Percentiles rank a stretch among this genome's conserved stretches.
Evolutionary conservation across 257 asterid species (phyloP).

Genomic region (Solanum pinnatisectum): DNA sequence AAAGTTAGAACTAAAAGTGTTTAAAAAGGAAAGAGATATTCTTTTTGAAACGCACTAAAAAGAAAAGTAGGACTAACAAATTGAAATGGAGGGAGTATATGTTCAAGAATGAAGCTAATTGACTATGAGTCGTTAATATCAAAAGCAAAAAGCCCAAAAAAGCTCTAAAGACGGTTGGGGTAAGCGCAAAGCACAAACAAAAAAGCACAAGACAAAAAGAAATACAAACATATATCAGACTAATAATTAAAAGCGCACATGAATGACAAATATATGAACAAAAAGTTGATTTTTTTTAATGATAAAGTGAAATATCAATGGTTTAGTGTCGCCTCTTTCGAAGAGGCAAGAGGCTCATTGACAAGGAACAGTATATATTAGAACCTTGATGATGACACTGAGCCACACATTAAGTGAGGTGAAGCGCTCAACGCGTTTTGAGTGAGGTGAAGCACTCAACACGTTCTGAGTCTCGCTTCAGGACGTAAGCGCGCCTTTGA

Average conservation of each 20-base stretch:
- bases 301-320: not conserved
- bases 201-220: not conserved
- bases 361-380: not conserved
- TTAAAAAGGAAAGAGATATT: not conserved
- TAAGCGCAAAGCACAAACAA: not conserved
- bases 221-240: not conserved
- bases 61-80: not conserved
- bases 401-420: not conserved
- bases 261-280: not conserved
- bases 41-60: not conserved
- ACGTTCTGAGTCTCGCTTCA: not conserved
- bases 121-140: not conserved
- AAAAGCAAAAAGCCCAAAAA: not conserved
- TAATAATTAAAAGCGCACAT: not conserved
- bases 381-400: not conserved
- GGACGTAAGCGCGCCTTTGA: accelerated
- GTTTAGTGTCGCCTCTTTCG: not conserved
- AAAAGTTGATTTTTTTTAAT: too few species aligned
- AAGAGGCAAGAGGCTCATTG: not conserved
- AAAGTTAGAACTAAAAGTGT: not conserved
- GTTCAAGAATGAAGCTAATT: not conserved
- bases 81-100: not conserved
- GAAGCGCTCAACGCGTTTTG: not conserved
- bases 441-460: not conserved
- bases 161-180: accelerated